phyloP scores from a whole-genome alignment of 2,329 filamentous ascomycete species.

The Trichoderma lentiforme region DNA sequence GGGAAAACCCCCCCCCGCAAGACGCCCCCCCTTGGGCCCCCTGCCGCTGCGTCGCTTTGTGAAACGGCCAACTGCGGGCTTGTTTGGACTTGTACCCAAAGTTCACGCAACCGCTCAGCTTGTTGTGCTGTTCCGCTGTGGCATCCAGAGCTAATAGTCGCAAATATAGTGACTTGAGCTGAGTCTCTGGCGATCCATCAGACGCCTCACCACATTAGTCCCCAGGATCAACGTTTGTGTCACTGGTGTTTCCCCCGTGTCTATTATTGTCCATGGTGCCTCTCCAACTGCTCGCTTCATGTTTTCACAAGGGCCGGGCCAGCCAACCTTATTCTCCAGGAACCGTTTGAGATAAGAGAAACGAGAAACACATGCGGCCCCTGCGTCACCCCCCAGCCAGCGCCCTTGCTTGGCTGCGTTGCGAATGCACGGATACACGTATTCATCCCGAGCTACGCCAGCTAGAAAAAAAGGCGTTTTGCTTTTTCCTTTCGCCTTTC shows the following conservation, averaged over 20 bases:
- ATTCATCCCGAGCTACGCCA: background rate
- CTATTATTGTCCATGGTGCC: background rate
- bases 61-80: conserved; percentile 1
- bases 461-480: background rate
- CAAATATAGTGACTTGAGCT: background rate
- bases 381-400: background rate
- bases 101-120: background rate
- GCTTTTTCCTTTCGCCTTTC: background rate
- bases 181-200: background rate
- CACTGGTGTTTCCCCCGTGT: background rate
- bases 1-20: background rate
- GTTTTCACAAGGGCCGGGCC: conserved; percentile 4
- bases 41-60: conserved; percentile 1
- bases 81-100: background rate
- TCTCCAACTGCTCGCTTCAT: background rate
- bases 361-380: background rate
- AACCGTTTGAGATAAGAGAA: conserved; percentile 5
- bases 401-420: background rate
- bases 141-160: background rate
- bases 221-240: background rate
- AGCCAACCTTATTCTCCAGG: conserved; percentile 14
- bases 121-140: background rate
- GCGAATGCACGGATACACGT: background rate
- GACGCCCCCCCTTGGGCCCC: background rate
- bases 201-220: background rate